Conservation (phyloP, 2,329 filamentous ascomycete genomes). For the Phialocephala sp. region DNA sequence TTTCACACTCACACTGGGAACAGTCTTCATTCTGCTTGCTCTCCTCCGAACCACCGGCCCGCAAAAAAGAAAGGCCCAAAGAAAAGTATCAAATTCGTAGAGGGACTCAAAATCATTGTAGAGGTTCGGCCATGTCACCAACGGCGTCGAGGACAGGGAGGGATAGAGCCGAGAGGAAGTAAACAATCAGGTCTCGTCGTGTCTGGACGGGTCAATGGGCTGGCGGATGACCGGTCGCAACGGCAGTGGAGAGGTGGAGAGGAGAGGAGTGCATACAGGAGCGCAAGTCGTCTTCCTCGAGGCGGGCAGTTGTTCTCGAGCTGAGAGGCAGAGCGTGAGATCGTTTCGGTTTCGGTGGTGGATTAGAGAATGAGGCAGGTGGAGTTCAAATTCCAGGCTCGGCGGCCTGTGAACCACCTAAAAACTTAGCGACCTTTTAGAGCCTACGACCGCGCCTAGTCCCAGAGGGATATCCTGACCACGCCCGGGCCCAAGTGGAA, state of each 20-base stretch:
- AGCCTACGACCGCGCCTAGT: background rate
- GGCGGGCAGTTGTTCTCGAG: background rate
- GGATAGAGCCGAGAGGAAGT: conserved; percentile 4
- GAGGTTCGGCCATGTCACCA: conserved; percentile 36
- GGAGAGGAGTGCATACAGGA: background rate
- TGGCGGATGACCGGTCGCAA: conserved; percentile 1
- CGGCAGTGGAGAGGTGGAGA: background rate
- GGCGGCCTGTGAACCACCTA: background rate
- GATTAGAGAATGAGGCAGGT: conserved; percentile 5
- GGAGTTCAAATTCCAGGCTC: conserved; percentile 1
- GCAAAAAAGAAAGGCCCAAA: conserved; percentile 34
- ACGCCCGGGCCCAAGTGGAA: conserved; percentile 19
- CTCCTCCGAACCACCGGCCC: conserved; percentile 30
- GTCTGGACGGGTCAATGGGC: background rate
- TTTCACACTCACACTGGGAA: conserved; percentile 41
- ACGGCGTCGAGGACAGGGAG: conserved; percentile 20
- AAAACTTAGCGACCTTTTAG: background rate
- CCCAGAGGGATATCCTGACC: conserved; percentile 20
- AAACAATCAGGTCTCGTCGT: background rate
- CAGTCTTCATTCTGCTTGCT: conserved; percentile 40
- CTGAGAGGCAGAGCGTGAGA: background rate
- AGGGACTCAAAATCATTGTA: conserved; percentile 39
- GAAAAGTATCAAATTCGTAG: conserved; percentile 31
- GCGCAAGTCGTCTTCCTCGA: background rate
- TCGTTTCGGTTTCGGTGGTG: background rate